phyloP scores from a whole-genome alignment of 2,329 filamentous ascomycete species.

The Fusarium caatingaense region DNA sequence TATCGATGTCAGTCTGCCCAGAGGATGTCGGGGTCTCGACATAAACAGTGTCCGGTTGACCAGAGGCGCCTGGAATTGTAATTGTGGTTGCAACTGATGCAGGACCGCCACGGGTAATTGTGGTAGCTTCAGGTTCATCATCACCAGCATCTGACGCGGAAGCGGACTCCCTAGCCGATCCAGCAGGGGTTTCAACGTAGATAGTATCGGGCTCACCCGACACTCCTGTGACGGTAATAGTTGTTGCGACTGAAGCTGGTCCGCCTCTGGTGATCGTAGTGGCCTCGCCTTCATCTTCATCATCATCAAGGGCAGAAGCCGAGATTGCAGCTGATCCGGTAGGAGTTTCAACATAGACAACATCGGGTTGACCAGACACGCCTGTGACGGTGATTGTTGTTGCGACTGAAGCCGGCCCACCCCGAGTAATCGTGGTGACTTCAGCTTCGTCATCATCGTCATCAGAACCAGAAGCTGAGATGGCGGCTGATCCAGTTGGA shows the following conservation, averaged over 20 bases:
- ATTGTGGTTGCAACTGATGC: background rate
- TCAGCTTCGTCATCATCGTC: no score
- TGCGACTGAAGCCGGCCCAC: no score
- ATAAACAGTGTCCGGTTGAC: background rate
- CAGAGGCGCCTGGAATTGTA: background rate
- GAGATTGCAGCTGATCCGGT: no score
- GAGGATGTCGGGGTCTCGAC: background rate
- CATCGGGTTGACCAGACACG: no score
- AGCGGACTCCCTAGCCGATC: no score
- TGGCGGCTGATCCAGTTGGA: background rate
- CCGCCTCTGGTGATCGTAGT: conserved; percentile 1
- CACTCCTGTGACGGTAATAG: background rate
- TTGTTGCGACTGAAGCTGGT: background rate
- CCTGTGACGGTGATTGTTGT: no score
- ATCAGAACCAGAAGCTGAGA: no score
- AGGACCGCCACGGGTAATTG: conserved; percentile 8
- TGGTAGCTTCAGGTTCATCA: background rate
- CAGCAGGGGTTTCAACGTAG: background rate
- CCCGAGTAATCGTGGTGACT: background rate
- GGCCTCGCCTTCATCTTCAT: no score
- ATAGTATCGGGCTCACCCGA: background rate
- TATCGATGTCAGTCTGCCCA: background rate
- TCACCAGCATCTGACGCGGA: background rate
- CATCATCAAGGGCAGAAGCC: no score
- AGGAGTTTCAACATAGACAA: no score